These are phyloP conservation scores for Alternaria brassicae DNA, from an alignment of 2,329 filamentous ascomycete species.

Conservation along the genomic window DNA sequence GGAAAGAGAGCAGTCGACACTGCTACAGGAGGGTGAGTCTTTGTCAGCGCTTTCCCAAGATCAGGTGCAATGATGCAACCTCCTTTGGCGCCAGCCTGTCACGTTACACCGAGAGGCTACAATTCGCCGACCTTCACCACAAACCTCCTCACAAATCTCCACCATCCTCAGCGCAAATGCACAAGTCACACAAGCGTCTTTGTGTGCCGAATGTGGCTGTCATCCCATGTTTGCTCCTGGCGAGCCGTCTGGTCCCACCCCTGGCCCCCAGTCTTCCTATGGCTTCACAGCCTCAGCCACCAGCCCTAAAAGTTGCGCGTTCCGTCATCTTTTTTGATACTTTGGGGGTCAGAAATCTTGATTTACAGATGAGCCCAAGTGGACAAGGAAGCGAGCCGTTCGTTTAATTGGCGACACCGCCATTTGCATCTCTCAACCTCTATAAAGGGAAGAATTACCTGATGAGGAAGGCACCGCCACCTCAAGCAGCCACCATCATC, in stretches of 20 bases:
- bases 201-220: conserved; percentile 14
- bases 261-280: not conserved
- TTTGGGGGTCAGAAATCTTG: conserved; percentile 6
- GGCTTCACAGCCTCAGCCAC: conserved; percentile 17
- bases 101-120: not conserved
- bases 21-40: not conserved
- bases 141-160: conserved; percentile 13
- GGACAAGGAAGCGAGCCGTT: not conserved
- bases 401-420: conserved; percentile 19
- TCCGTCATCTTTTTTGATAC: not conserved
- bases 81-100: not conserved
- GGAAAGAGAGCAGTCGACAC: conserved; percentile 19
- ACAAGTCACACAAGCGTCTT: conserved; percentile 10
- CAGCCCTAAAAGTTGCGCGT: conserved; percentile 8
- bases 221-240: conserved; percentile 1
- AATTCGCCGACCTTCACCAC: conserved; percentile 4
- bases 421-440: not conserved
- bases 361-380: not conserved
- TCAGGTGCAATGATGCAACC: not conserved
- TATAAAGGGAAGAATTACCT: not conserved
- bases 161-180: conserved; percentile 2
- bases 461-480: conserved; percentile 25
- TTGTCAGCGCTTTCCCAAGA: conserved; percentile 10
- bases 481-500: conserved; percentile 31
- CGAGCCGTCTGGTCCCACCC: conserved; percentile 5